phyloP scores from a whole-genome alignment of 2,329 filamentous ascomycete species.

The Orbilia blumenaviensis region DNA sequence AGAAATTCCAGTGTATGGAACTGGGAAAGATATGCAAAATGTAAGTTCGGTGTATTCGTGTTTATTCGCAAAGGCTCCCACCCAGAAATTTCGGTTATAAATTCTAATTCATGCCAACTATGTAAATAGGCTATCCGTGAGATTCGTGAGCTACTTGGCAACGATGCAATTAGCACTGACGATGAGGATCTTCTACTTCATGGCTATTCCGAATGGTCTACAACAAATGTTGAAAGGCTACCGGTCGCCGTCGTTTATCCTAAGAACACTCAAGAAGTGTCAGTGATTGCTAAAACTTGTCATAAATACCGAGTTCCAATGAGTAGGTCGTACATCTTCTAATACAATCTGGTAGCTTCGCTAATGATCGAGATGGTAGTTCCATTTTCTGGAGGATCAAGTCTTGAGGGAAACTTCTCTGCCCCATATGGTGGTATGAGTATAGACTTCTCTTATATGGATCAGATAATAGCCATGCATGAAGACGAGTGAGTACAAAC shows the following conservation, averaged over 20 bases:
- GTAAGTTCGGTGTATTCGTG: conserved; percentile 23
- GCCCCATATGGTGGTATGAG: conserved; percentile 86
- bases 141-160: conserved; percentile 65
- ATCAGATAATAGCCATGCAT: conserved; percentile 79
- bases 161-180: conserved; percentile 71
- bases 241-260: conserved; percentile 74
- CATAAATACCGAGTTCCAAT: conserved; percentile 82
- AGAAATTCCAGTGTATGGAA: conserved; percentile 55
- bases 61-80: no score
- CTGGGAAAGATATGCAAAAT: conserved; percentile 55
- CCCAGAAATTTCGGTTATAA: no score
- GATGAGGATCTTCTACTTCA: conserved; percentile 70
- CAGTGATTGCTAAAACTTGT: conserved; percentile 73
- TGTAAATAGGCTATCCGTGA: conserved; percentile 66
- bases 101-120: no score
- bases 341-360: not conserved
- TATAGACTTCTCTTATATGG: conserved; percentile 89
- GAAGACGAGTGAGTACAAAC: conserved; percentile 69
- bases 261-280: conserved; percentile 70
- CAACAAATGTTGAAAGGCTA: conserved; percentile 69
- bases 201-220: conserved; percentile 75
- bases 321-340: conserved; percentile 60
- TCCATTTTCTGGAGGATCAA: conserved; percentile 85
- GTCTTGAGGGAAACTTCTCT: conserved; percentile 88
- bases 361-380: conserved; percentile 60